Base-by-base conservation (phyloP, 1,139 yeast genomes). In the Saccharomycopsis crataegensis region DNA sequence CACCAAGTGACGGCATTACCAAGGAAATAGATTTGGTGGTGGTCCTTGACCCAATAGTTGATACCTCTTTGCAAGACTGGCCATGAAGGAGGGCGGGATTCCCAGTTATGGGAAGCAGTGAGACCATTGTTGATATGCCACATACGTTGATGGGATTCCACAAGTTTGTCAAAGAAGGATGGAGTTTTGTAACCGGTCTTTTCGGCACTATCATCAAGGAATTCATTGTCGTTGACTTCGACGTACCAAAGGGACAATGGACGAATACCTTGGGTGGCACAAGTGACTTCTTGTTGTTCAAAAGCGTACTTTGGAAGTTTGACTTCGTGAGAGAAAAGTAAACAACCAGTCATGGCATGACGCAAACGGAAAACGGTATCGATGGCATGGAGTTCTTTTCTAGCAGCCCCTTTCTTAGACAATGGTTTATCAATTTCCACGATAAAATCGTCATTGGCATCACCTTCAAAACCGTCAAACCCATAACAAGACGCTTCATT, bases 1-100 rank as follows among this genome's bases (percentile, higher is more conserved):
- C 95, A 91, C 97, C 98, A 94, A 46, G 84, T 74, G 51, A 87
- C 79, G 22, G 93, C 91, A 67, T 94, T 94, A 67, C 99, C 99
- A 48, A 93, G 67, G 59, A 94, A 76, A 68, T 93, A 94, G 46
- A 93, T 81, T 67, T 87, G 96, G 61, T 77, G 79, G 66, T 85
- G 76, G 58, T 86, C 82, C 63, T 77, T 76, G 60, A 78, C 83
- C 98, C 98, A 93, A 74, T 93, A 94, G 71, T 89, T 89, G 70
- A 94, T 93, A 67, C 99, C 99, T 70, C 98, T 84, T 59, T 77
- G 70, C 65, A 94, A 76, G 43, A 86, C 70, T 57, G 97, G 96
- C 99, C 99, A 94, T 43, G 89, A 78, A 56, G 74, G 74, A 53
- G 99, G 99, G 54, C 80, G 73, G 11, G 96, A 88, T 71, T 91